phyloP scores from a whole-genome alignment of 1,284 basidiomycete genomes.

The Inonotus obliquus region DNA sequence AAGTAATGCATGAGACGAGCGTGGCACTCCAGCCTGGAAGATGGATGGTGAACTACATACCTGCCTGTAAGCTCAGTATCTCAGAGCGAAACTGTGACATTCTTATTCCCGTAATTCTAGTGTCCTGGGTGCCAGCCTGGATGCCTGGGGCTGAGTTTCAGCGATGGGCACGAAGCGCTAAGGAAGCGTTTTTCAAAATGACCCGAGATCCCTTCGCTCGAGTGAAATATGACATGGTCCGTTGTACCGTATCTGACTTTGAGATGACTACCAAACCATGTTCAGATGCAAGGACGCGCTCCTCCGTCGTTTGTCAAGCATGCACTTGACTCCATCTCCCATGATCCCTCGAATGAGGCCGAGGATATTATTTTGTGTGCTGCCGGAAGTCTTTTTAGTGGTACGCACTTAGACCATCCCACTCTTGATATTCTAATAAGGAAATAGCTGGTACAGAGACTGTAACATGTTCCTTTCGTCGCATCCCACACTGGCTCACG shows the following conservation, averaged over 20 bases:
- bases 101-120: not conserved
- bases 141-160: not conserved
- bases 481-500: not conserved
- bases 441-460: not conserved
- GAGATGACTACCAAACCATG: too few relatives aligned
- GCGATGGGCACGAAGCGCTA: not conserved
- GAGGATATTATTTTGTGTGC: not conserved
- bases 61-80: not conserved
- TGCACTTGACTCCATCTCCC: not conserved
- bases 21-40: not conserved
- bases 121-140: not conserved
- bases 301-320: not conserved
- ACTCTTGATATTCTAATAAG: not conserved
- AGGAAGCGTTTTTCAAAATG: not conserved
- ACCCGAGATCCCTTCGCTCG: not conserved
- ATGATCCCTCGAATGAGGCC: not conserved
- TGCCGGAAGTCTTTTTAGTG: not conserved
- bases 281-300: not conserved
- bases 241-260: not conserved
- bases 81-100: not conserved
- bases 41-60: not conserved
- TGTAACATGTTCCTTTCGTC: not conserved
- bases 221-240: not conserved
- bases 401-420: not conserved
- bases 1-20: not conserved